Evolutionary conservation across 805 yeast species (phyloP).

Genomic region (Saturnispora hagleri): DNA sequence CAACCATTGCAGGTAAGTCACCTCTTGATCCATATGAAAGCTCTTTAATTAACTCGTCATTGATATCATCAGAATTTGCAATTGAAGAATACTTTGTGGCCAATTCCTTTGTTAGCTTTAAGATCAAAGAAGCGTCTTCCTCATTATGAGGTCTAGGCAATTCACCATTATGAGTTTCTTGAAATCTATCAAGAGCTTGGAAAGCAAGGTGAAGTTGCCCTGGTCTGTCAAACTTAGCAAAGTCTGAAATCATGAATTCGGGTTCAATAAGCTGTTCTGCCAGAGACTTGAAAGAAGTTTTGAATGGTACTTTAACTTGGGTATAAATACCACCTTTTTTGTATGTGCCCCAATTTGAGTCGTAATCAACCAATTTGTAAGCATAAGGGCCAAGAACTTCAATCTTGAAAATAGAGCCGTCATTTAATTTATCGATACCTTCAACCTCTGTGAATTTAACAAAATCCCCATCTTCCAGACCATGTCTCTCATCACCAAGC

Average conservation of each 20-base stretch:
- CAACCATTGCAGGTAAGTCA: slow-evolving; percentile 82
- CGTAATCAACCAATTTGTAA: slow-evolving; percentile 54
- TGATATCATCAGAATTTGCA: slow-evolving; percentile 41
- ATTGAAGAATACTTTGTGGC: slow-evolving; percentile 47
- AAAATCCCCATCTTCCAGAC: slow-evolving; percentile 83
- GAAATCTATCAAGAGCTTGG: slow-evolving; percentile 77
- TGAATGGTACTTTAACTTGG: slow-evolving; percentile 79
- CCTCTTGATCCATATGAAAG: slow-evolving; percentile 83
- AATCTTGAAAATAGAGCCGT: slow-evolving; percentile 64
- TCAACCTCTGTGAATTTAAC: slow-evolving; percentile 81
- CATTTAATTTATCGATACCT: slow-evolving; percentile 68
- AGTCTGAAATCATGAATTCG: slow-evolving; percentile 74
- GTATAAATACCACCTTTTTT: slow-evolving; percentile 82
- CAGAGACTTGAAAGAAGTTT: slow-evolving; percentile 54
- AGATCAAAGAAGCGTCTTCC: slow-evolving; percentile 62
- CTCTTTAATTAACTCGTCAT: slow-evolving; percentile 59
- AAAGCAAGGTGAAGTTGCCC: slow-evolving; percentile 85
- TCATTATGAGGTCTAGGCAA: slow-evolving; percentile 72
- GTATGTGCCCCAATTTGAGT: slow-evolving; percentile 51
- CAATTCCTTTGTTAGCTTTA: slow-evolving; percentile 51
- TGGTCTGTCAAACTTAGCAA: slow-evolving; percentile 90
- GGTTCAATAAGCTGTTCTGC: slow-evolving; percentile 62
- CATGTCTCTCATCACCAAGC: slow-evolving; percentile 87
- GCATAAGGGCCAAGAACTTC: slow-evolving; percentile 94
- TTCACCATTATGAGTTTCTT: slow-evolving; percentile 46